phyloP scores from a whole-genome alignment of 202 grass and related monocot genomes.

The Hordeum pubiflorum region DNA sequence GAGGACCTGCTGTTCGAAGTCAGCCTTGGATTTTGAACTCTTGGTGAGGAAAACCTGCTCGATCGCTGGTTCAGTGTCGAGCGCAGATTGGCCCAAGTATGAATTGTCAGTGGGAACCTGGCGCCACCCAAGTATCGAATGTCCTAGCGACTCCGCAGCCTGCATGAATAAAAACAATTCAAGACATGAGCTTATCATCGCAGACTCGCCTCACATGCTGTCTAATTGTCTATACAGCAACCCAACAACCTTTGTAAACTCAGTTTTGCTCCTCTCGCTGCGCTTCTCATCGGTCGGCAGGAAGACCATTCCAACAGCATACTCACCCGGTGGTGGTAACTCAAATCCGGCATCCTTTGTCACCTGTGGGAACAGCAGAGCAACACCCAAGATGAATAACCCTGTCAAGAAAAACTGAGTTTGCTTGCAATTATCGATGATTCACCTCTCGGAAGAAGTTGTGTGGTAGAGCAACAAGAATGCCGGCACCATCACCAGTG shows the following conservation, averaged over 20 bases:
- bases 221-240: background rate
- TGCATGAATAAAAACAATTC: slow-evolving; percentile 26
- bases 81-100: slow-evolving; percentile 73
- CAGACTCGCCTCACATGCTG: background rate
- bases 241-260: slow-evolving; percentile 66
- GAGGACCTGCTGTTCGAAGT: slow-evolving; percentile 82
- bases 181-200: slow-evolving; percentile 3
- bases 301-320: slow-evolving; percentile 92
- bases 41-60: slow-evolving; percentile 83
- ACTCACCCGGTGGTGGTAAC: slow-evolving; percentile 61
- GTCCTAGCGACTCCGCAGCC: slow-evolving; percentile 76
- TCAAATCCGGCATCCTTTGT: slow-evolving; percentile 74
- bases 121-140: slow-evolving; percentile 84
- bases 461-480: slow-evolving; percentile 85
- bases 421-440: background rate
- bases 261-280: slow-evolving; percentile 58
- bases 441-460: slow-evolving; percentile 62
- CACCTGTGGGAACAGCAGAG: slow-evolving; percentile 37
- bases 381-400: slow-evolving; percentile 16
- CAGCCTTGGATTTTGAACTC: slow-evolving; percentile 51
- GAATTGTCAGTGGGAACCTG: slow-evolving; percentile 76
- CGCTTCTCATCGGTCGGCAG: slow-evolving; percentile 72
- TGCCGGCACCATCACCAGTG: slow-evolving; percentile 91
- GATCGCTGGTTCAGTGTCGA: slow-evolving; percentile 66
- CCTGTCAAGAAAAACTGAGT: background rate